Base-by-base conservation (phyloP, 306 rosid genomes). In the Castanea crenata region DNA sequence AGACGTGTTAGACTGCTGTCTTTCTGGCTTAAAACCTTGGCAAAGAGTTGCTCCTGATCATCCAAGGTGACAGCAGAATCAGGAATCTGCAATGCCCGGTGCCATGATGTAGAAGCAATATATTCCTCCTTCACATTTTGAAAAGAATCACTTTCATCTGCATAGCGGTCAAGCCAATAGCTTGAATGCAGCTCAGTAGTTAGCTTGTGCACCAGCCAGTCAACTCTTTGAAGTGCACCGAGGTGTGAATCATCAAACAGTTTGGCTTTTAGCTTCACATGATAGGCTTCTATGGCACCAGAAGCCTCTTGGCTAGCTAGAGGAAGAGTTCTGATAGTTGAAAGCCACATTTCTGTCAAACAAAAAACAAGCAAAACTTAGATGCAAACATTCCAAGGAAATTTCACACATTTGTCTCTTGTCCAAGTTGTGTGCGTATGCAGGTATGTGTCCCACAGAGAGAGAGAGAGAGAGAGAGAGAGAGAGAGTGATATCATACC, bases 231-330 rank as follows among this genome's bases (percentile, higher is more conserved):
- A 52, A 92, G 85, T 4, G 98, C 98, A 81, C 99, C 96, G 41
- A 95, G 94, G 89, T 95, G 97, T 2, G 99, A 89, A 88, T 95
- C 97, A 62, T 95, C 97, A 65, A 95, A 95, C 76, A 95, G 90
- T 79, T 91, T 92, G 75, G 90, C 89, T 81, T 95, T 95, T 84
- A 95, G 86, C 79, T 93, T 93, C 83, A 93, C 87, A 75, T 93
- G 97, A 80, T 92, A 92, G 73, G 99, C 89, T 85, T 92, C 98
- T 61, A 95, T 84, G 76, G 98, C 99, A 84, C 98, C 92, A 75
- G 97, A 95, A 68, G 97, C 92, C 86, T 95, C 99, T 84, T 88
- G 94, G 87, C 99, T 95, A 29, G 97, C 99, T 80, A 91, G 85
- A 4, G 94, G 96, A 85, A 89, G 86, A 77, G 77, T 79, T 86